A percentile compares a stretch with the other conserved stretches of the same genome.
Conservation (phyloP, 2,329 filamentous ascomycete genomes). For the Aspergillus puulaauensis region DNA sequence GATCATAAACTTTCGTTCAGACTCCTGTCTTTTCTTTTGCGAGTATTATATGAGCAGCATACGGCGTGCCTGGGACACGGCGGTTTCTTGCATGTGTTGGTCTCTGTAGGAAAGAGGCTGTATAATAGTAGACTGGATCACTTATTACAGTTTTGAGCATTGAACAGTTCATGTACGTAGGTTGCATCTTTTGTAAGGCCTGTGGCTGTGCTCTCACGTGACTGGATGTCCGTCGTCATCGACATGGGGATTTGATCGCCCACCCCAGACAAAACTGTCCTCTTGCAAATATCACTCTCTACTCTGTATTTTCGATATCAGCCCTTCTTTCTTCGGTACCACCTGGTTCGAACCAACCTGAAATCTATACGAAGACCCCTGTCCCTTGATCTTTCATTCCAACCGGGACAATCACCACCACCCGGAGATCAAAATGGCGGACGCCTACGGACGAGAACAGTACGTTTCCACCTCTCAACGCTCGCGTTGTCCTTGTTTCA, state of each 20-base stretch:
- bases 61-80: background rate
- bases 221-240: conserved; percentile 1
- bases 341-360: background rate
- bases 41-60: background rate
- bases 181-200: background rate
- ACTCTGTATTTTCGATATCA: background rate
- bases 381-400: background rate
- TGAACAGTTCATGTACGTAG: background rate
- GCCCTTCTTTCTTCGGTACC: background rate
- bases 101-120: background rate
- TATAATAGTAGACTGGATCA: conserved; percentile 7
- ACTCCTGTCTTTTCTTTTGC: background rate
- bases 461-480: conserved; percentile 31
- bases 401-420: background rate
- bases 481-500: background rate
- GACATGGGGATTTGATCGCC: conserved; percentile 1
- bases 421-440: conserved; percentile 57
- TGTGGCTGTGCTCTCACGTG: conserved; percentile 10
- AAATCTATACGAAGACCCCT: background rate
- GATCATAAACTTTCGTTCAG: background rate
- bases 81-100: background rate
- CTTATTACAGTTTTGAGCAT: conserved; percentile 1
- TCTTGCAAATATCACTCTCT: background rate
- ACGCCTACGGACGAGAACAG: conserved; percentile 74
- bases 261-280: background rate